A percentile compares a stretch with the other conserved stretches of the same genome.
phyloP scores from a whole-genome alignment of 2,329 filamentous ascomycete genomes.

The Monilinia fructicola region DNA sequence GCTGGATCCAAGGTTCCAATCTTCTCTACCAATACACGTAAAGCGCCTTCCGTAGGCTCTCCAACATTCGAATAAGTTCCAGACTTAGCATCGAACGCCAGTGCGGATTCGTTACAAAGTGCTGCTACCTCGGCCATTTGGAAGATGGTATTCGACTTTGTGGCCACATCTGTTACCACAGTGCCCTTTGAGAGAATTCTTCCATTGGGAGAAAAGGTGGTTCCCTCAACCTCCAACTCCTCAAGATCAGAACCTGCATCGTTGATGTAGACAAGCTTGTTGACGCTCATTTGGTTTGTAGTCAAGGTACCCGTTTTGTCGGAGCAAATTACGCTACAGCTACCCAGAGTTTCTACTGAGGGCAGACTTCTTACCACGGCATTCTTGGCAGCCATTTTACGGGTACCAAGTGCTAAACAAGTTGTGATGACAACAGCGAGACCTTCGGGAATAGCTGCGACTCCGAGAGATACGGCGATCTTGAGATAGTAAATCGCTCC shows the following conservation, averaged over 20 bases:
- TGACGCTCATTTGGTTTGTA: constrained; percentile 99
- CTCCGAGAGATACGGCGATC: constrained; percentile 96
- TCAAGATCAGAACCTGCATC: constrained; percentile 72
- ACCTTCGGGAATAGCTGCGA: constrained; percentile 96
- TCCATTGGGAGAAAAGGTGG: constrained; percentile 85
- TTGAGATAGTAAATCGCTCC: constrained; percentile 99
- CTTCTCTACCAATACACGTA: constrained; percentile 91
- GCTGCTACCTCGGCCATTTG: constrained; percentile 73
- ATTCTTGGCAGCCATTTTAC: constrained; percentile 99
- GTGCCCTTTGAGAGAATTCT: constrained; percentile 69
- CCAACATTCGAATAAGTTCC: constrained; percentile 79
- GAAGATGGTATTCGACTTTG: constrained; percentile 71
- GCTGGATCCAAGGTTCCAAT: constrained; percentile 66
- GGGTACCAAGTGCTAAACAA: constrained; percentile 89
- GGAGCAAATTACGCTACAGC: constrained; percentile 99
- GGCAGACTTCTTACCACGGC: constrained; percentile 94
- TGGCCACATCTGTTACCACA: constrained; percentile 64
- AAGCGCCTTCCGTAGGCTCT: constrained; percentile 91
- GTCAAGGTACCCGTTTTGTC: constrained; percentile 98
- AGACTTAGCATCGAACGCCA: constrained; percentile 77
- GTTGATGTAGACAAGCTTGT: constrained; percentile 82
- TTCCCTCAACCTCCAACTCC: constrained; percentile 87
- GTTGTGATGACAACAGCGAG: constrained; percentile 99
- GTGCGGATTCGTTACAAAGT: constrained; percentile 84
- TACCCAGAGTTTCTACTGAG: constrained; percentile 95